Conservation (phyloP, 2,329 filamentous ascomycete genomes). For the Microdochium trichocladiopsis region DNA sequence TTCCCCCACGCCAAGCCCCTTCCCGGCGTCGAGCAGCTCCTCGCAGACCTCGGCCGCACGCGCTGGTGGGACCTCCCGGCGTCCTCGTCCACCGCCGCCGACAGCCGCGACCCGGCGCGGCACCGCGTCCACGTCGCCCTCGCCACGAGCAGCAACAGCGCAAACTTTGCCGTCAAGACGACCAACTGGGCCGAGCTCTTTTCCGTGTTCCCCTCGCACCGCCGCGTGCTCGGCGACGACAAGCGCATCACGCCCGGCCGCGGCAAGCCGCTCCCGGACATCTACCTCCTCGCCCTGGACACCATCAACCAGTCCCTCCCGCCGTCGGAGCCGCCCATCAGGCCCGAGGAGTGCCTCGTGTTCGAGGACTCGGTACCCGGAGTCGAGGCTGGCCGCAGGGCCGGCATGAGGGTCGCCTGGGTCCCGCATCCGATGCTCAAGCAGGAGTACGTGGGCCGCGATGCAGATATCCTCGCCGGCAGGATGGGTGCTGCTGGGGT, state of each 20-base stretch:
- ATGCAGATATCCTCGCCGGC: slow-evolving; percentile 78
- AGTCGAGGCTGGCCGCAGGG: slow-evolving; percentile 81
- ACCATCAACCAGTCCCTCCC: slow-evolving; percentile 72
- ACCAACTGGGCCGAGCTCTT: slow-evolving; percentile 51
- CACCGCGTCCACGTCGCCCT: slow-evolving; percentile 69
- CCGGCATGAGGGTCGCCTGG: slow-evolving; percentile 94
- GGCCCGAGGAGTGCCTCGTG: slow-evolving; percentile 82
- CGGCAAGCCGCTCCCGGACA: slow-evolving; percentile 94
- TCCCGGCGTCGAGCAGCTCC: slow-evolving; percentile 66
- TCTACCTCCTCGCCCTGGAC: slow-evolving; percentile 80
- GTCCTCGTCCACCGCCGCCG: slow-evolving; percentile 11
- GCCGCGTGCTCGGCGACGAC: slow-evolving; percentile 82
- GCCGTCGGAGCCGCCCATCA: slow-evolving; percentile 56
- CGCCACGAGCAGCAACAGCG: slow-evolving; percentile 68
- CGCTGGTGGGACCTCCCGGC: slow-evolving; percentile 37
- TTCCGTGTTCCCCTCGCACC: slow-evolving; percentile 58
- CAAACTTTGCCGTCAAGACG: slow-evolving; percentile 75
- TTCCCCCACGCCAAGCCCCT: slow-evolving; percentile 74
- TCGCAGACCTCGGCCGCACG: slow-evolving; percentile 50
- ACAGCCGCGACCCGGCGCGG: slow-evolving; percentile 22
- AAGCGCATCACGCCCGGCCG: slow-evolving; percentile 65
- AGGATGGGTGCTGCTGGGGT: slow-evolving; percentile 61
- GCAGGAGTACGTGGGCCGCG: slow-evolving; percentile 67
- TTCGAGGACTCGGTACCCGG: slow-evolving; percentile 95
- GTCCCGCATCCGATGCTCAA: slow-evolving; percentile 75